Conservation (phyloP, 2,329 filamentous ascomycete genomes). For the Metarhizium rileyi region DNA sequence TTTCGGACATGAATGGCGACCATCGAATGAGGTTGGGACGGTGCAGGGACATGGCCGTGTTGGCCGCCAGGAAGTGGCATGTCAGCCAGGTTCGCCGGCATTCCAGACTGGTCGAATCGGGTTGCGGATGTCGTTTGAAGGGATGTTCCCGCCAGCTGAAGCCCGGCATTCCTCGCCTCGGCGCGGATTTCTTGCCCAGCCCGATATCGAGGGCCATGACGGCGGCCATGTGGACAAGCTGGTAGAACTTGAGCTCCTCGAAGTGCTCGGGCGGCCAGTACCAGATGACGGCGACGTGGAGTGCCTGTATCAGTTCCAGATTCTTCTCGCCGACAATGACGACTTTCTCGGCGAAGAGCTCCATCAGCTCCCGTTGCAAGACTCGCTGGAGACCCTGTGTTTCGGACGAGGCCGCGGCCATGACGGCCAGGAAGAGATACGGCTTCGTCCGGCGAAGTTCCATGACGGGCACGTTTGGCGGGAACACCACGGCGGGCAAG, state of each 20-base stretch:
- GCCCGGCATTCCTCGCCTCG: conserved; percentile 13
- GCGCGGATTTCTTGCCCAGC: conserved; percentile 40
- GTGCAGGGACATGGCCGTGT: conserved; percentile 51
- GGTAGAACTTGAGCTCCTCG: conserved; percentile 84
- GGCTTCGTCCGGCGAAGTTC: conserved; percentile 52
- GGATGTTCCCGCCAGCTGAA: conserved; percentile 31
- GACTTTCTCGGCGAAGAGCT: conserved; percentile 62
- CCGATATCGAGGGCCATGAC: conserved; percentile 80
- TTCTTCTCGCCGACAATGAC: conserved; percentile 71
- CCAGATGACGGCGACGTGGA: conserved; percentile 71
- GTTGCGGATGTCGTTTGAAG: conserved; percentile 29
- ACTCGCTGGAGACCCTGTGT: conserved; percentile 45
- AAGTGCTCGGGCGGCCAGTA: conserved; percentile 76
- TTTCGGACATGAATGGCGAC: conserved; percentile 51
- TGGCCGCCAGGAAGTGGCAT: conserved; percentile 49
- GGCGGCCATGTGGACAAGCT: conserved; percentile 70
- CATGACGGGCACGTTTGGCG: conserved; percentile 39
- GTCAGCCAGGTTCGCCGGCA: conserved; percentile 48
- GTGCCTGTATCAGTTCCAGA: conserved; percentile 70
- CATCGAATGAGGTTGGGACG: conserved; percentile 51
- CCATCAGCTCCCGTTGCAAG: conserved; percentile 61
- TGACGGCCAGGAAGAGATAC: conserved; percentile 59
- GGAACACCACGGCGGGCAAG: conserved; percentile 53
- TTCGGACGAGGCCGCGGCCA: conserved; percentile 55
- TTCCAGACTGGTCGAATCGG: conserved; percentile 45